Conservation (phyloP, 495 filamentous ascomycete genomes). For the Talaromyces wortmannii region DNA sequence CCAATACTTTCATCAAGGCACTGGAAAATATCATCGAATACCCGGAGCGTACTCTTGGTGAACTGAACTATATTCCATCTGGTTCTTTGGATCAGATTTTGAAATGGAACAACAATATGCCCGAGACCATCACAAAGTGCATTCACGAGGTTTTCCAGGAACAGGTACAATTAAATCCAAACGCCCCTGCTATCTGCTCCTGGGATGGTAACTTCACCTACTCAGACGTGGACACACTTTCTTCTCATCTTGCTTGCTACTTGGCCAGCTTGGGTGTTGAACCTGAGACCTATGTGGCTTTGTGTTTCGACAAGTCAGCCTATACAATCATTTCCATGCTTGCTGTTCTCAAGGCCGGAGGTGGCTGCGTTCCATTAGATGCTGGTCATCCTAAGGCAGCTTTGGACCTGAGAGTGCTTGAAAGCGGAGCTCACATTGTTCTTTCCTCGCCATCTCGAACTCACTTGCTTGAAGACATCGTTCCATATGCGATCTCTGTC, state of each 20-base stretch:
- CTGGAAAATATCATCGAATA: conserved; percentile 34
- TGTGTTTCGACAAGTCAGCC: conserved; percentile 32
- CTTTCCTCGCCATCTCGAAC: conserved; percentile 34
- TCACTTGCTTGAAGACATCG: conserved; percentile 24
- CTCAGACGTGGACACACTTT: conserved; percentile 37
- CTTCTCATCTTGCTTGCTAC: conserved; percentile 37
- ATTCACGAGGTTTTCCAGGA: conserved; percentile 36
- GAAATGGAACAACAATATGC: conserved; percentile 36
- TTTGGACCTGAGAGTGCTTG: conserved; percentile 29
- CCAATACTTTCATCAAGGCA: conserved; percentile 38
- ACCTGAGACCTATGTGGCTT: conserved; percentile 25
- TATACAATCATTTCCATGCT: conserved; percentile 33
- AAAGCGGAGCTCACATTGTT: conserved; percentile 32
- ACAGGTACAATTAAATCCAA: conserved; percentile 25
- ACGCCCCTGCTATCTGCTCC: conserved; percentile 30
- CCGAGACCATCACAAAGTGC: conserved; percentile 26
- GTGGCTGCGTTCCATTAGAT: conserved; percentile 33
- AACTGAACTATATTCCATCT: conserved; percentile 31
- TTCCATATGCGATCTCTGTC: conserved; percentile 34
- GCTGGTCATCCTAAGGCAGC: conserved; percentile 12
- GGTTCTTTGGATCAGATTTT: conserved; percentile 28
- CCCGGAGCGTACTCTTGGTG: conserved; percentile 20
- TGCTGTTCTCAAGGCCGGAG: conserved; percentile 37
- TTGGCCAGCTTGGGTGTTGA: conserved; percentile 31
- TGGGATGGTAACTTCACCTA: conserved; percentile 49